phyloP scores from a whole-genome alignment of 208 protist species.

The Trypanosoma conorhini region DNA sequence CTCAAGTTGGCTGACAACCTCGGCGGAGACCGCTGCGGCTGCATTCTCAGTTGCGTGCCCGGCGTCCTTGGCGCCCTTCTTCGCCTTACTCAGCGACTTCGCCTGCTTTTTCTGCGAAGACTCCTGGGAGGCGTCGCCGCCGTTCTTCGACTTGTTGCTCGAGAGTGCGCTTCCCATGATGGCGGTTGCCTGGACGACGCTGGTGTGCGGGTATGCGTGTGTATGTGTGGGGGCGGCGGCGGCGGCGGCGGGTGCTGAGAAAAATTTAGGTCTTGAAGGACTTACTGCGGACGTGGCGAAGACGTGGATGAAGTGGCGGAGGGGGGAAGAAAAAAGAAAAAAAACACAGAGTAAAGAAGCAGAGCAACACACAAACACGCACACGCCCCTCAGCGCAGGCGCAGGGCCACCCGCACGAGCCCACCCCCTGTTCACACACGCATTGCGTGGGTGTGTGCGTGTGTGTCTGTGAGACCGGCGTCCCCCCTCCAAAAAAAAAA shows the following conservation, averaged over 20 bases:
- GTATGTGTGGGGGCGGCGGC: no score
- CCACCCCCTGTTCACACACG: no score
- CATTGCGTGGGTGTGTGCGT: no score
- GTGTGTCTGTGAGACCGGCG: no score
- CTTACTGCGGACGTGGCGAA: not conserved
- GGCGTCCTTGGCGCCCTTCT: not conserved
- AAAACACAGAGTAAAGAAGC: not conserved
- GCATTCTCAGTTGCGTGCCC: not conserved
- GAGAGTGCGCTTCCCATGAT: not conserved
- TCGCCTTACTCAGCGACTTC: not conserved
- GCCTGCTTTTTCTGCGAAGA: not conserved
- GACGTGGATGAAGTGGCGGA: not conserved
- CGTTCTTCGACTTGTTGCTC: not conserved
- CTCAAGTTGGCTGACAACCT: constrained; percentile 8
- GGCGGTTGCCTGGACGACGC: no score
- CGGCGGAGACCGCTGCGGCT: not conserved
- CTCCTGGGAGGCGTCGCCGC: not conserved
- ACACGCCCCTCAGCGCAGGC: not conserved
- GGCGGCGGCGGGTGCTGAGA: no score
- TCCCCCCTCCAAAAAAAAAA: no score
- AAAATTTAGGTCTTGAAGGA: no score
- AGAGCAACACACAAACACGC: not conserved
- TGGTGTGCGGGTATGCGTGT: no score
- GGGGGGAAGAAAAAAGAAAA: not conserved
- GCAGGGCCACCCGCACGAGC: not conserved